phyloP scores from a whole-genome alignment of 176 grass and related monocot genomes.

The Sorghum bicolor region DNA sequence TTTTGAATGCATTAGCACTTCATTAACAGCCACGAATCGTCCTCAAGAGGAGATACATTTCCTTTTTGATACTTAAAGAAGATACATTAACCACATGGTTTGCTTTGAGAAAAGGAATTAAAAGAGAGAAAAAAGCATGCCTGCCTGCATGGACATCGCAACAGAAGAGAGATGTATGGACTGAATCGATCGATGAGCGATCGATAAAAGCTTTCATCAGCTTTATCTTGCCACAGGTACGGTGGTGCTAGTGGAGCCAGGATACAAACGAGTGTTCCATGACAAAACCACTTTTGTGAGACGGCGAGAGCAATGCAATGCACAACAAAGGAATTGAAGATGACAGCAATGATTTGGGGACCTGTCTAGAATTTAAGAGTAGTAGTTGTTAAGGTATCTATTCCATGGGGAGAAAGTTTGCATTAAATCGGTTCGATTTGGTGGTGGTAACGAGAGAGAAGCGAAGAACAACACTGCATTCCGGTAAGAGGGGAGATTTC shows the following conservation, averaged over 20 bases:
- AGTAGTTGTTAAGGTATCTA: not conserved
- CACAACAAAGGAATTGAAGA: not conserved
- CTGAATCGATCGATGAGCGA: not conserved
- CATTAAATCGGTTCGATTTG: not conserved
- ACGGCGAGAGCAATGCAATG: not conserved
- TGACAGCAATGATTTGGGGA: not conserved
- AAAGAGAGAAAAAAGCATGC: not conserved
- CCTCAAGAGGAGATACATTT: not conserved
- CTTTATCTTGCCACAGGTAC: not conserved
- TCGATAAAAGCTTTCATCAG: not conserved
- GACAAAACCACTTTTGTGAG: slow-evolving; percentile 1
- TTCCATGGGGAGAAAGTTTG: not conserved
- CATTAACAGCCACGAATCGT: not conserved
- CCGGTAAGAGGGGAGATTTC: no score
- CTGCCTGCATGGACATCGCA: not conserved
- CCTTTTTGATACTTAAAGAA: no score
- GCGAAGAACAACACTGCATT: not conserved
- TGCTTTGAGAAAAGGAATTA: not conserved
- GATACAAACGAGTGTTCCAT: not conserved
- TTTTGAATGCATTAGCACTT: not conserved
- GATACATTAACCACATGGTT: not conserved
- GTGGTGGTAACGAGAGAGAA: not conserved
- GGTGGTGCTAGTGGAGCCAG: not conserved
- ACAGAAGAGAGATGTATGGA: not conserved
- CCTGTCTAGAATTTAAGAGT: not conserved